Base-by-base conservation (phyloP, 2,329 filamentous ascomycete species). In the Botryotinia narcissicola region DNA sequence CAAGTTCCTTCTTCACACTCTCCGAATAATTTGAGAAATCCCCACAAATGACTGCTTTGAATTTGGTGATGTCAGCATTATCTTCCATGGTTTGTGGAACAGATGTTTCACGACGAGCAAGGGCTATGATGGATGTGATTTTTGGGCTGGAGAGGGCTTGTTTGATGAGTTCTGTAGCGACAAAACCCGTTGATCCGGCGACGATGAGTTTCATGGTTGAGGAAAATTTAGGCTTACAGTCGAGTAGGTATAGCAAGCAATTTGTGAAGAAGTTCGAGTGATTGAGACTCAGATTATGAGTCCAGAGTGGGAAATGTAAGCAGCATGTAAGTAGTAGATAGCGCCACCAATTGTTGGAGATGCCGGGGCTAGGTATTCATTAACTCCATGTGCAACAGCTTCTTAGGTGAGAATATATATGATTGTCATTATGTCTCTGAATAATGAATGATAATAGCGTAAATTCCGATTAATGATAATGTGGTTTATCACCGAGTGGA, bases 11-110 rank as follows among this genome's bases (percentile, higher is more conserved):
- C 73, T 78, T 81, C 8, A 81, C 76, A 61, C 75, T 72, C 1
- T 82, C 81, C 1, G 78, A 51, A 69, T 83, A 84, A 25, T 76
- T 75, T 7, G 76, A 79, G 66, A 82, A 83, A 72, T 82, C 77
- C 0, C 78, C 72, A 29, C 80, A 78, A 8, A 82, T 69, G 12
- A 83, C 74, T 1, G 76, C 79, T 61, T 79, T 81, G 22, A 84
- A 71, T 74, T 83, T 83, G 25, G 25, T 46, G 2, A 16, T 42
- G 60, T 74, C 59, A 12, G 70, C 62, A 22, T 70, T 51, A 20
- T n/a, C 20, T 0, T 46, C 67, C 1, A 70, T 5, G 25, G 70
- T 62, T 75, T 78, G 46, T 48, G 76, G 74, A 2, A 66, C 64
- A 18, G 72, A 22, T 12, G 75, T 77, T 18, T 77, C 73, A 20